Evolutionary conservation across 2,329 filamentous ascomycete species (phyloP).

Genomic region (Lojkania enalia): DNA sequence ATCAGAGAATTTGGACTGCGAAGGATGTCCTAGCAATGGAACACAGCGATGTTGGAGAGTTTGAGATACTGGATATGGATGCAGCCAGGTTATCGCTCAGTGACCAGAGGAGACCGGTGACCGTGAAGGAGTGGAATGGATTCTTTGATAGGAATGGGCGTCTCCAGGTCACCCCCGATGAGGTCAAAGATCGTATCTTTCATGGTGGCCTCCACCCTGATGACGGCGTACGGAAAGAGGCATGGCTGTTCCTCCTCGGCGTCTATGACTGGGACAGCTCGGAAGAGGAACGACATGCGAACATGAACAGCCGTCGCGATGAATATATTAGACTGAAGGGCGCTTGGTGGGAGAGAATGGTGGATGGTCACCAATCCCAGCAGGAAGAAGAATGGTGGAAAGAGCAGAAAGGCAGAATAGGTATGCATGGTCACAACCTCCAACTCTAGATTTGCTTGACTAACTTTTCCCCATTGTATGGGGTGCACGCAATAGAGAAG

Average conservation of each 20-base stretch:
- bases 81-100: slow-evolving; percentile 72
- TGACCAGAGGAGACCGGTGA: slow-evolving; percentile 76
- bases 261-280: slow-evolving; percentile 94
- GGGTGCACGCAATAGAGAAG: slow-evolving; percentile 73
- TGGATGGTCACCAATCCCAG: slow-evolving; percentile 76
- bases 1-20: slow-evolving; percentile 88
- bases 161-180: slow-evolving; percentile 79
- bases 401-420: slow-evolving; percentile 89
- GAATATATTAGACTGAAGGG: slow-evolving; percentile 94
- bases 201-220: slow-evolving; percentile 88
- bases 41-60: slow-evolving; percentile 91
- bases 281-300: slow-evolving; percentile 77
- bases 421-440: slow-evolving; percentile 57
- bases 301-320: slow-evolving; percentile 83
- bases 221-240: slow-evolving; percentile 92
- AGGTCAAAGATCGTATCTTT: slow-evolving; percentile 97
- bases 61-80: slow-evolving; percentile 86
- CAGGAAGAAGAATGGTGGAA: slow-evolving; percentile 95
- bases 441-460: slow-evolving; percentile 22
- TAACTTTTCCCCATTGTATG: slow-evolving; percentile 58
- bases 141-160: slow-evolving; percentile 84
- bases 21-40: slow-evolving; percentile 92
- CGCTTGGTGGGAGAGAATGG: slow-evolving; percentile 92
- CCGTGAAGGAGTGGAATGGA: slow-evolving; percentile 82
- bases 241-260: slow-evolving; percentile 91